Percentiles rank a stretch among this genome's conserved stretches.
phyloP scores from a whole-genome alignment of 768 basidiomycete genomes.

The Hericium rajendrae region DNA sequence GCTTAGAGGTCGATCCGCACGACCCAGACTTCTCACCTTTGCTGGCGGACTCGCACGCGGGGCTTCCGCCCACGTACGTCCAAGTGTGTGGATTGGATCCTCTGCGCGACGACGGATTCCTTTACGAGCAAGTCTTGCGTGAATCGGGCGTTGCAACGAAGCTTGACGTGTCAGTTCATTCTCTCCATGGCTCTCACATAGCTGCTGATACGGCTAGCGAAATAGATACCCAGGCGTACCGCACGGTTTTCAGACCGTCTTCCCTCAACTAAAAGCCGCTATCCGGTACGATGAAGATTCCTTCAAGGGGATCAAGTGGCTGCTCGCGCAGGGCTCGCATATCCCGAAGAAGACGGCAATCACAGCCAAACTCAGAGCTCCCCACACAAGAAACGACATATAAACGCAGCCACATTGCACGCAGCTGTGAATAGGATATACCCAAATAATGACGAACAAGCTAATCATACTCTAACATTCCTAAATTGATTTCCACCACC shows the following conservation, averaged over 20 bases:
- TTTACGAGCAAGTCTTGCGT: conserved; percentile 1
- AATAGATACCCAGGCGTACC: conserved; percentile 6
- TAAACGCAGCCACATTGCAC: no score
- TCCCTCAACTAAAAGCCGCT: background rate
- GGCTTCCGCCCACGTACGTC: background rate
- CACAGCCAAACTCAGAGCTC: no score
- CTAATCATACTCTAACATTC: no score
- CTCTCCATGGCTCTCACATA: background rate
- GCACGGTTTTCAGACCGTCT: background rate
- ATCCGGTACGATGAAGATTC: background rate
- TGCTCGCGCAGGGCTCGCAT: background rate
- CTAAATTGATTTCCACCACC: background rate
- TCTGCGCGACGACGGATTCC: conserved; percentile 3
- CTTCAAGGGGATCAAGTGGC: background rate
- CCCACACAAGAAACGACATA: no score
- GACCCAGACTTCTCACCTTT: conserved; percentile 1
- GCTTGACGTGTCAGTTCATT: background rate
- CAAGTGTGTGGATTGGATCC: conserved; percentile 1
- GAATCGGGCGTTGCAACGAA: background rate
- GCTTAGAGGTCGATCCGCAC: background rate
- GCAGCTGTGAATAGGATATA: no score
- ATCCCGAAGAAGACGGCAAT: no score
- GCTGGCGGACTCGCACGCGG: conserved; percentile 1
- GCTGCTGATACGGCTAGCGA: background rate
- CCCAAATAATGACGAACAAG: no score